phyloP scores from a whole-genome alignment of 2,329 filamentous ascomycete species.

The Plenodomus biglobosus region DNA sequence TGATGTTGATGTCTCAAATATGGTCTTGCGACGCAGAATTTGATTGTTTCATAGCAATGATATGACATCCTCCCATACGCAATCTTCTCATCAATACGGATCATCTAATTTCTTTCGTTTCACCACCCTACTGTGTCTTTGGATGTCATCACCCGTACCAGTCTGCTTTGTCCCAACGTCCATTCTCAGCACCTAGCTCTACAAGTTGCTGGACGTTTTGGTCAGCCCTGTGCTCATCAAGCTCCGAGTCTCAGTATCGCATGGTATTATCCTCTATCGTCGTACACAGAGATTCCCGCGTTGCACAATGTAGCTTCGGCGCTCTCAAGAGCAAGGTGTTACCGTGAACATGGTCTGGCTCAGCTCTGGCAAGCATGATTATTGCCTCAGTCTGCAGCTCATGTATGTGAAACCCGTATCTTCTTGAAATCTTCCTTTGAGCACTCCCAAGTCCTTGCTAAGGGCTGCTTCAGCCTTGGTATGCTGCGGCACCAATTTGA shows the following conservation, averaged over 20 bases:
- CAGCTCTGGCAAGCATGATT: constrained; percentile 8
- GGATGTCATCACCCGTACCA: neutral
- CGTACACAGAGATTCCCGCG: constrained; percentile 9
- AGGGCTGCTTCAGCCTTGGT: neutral
- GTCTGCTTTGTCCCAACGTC: neutral
- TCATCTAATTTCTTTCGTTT: neutral
- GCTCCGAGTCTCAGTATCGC: constrained; percentile 10
- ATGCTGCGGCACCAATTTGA: neutral
- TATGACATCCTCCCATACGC: no score
- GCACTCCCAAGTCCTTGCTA: neutral
- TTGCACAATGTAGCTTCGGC: constrained; percentile 19
- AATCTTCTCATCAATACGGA: no score
- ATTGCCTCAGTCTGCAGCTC: constrained; percentile 13
- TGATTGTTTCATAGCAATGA: no score
- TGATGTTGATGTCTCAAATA: no score
- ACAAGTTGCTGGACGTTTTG: constrained; percentile 7
- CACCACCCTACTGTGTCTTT: neutral
- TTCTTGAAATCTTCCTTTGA: neutral
- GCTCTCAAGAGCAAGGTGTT: constrained; percentile 5
- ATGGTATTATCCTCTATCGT: neutral
- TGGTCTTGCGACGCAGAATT: no score
- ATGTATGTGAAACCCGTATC: constrained; percentile 1
- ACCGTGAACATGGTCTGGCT: constrained; percentile 12
- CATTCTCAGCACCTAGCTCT: neutral
- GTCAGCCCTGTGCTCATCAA: constrained; percentile 24